Percentiles rank a stretch among this genome's conserved stretches.
Evolutionary conservation across 164 flowering plant genomes (phyloP).

Genomic region (Stephania cephalantha): DNA sequence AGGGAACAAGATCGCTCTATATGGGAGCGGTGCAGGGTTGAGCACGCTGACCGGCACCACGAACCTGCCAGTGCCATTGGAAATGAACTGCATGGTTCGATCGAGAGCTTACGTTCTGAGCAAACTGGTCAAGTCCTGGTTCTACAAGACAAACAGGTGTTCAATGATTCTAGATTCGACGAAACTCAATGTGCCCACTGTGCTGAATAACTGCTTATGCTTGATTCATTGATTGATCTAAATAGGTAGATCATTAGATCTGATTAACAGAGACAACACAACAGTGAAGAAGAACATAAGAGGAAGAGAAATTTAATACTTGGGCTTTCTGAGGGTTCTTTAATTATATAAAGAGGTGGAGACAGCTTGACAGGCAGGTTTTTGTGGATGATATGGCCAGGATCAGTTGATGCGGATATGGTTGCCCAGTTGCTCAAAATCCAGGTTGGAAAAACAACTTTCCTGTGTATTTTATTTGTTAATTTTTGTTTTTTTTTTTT

Average conservation of each 20-base stretch:
- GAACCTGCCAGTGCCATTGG: conserved; percentile 44
- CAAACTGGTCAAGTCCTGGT: conserved; percentile 71
- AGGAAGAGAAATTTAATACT: neutral
- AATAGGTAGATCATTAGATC: neutral
- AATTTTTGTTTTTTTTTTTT: neutral
- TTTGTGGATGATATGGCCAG: conserved; percentile 12
- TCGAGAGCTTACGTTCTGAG: conserved; percentile 81
- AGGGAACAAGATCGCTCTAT: conserved; percentile 68
- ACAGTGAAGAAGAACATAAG: neutral
- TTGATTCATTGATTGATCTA: no score
- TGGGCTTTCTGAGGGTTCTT: neutral
- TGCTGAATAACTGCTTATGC: conserved; percentile 52
- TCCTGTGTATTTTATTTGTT: conserved; percentile 6
- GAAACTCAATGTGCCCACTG: conserved; percentile 39
- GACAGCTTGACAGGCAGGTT: conserved; percentile 21
- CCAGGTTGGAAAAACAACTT: neutral
- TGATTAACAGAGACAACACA: conserved; percentile 2
- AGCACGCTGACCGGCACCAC: conserved; percentile 52
- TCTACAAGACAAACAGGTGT: conserved; percentile 52
- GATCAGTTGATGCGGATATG: neutral
- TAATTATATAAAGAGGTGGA: conserved; percentile 6
- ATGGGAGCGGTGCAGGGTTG: conserved; percentile 69
- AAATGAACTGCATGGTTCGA: conserved; percentile 46
- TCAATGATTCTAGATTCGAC: conserved; percentile 38
- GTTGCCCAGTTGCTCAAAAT: conserved; percentile 11